Base-by-base conservation (phyloP, 2,329 filamentous ascomycete species). In the Coniella lustricola region DNA sequence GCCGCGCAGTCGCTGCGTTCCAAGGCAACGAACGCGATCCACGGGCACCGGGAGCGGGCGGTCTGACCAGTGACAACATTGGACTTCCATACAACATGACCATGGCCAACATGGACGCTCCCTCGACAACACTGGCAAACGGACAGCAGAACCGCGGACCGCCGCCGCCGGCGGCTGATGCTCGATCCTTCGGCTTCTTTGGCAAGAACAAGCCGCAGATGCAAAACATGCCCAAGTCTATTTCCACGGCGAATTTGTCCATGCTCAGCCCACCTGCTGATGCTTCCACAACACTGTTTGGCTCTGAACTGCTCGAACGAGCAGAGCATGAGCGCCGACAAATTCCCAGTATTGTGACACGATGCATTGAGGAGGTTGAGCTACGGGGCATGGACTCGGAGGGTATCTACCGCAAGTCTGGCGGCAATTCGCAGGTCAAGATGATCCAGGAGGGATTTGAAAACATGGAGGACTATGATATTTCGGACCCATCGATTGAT, bases 361-460 rank as follows among this genome's bases (percentile, higher is more conserved):
- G 90, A 41, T 98, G 93, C 67, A 95, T 98, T 57, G 88, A 95
- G 63, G 91, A 98, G 68, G 93, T 98, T 34, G 93, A 98, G 66
- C 72, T 93, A 18, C 84, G 93, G 63, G 93, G 91, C 67, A 95
- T 98, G 88, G 90, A 97, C 60, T 81, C 94, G 57, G 93, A 97
- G 69, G 93, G 93, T 54, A 95, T 98, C 59, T 98, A 98, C 70
- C 84, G 93, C 61, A 98, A 98, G 75, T 95, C 90, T 44, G 93
- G 93, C 49, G 93, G 90, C 56, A 90, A 86, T 59, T 89, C 87
- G 8, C 89, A 94, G 64, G 86, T 95, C 63, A 94, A 95, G 65
- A 76, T 80, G 60, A 87, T 98, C 58, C 88, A 91, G 61, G 87
- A 90, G 56, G 90, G 90, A 12, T 97, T 98, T 63, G 90, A 96